phyloP scores from a whole-genome alignment of 73 alveolate species.

The Paraurostyla sp. region DNA sequence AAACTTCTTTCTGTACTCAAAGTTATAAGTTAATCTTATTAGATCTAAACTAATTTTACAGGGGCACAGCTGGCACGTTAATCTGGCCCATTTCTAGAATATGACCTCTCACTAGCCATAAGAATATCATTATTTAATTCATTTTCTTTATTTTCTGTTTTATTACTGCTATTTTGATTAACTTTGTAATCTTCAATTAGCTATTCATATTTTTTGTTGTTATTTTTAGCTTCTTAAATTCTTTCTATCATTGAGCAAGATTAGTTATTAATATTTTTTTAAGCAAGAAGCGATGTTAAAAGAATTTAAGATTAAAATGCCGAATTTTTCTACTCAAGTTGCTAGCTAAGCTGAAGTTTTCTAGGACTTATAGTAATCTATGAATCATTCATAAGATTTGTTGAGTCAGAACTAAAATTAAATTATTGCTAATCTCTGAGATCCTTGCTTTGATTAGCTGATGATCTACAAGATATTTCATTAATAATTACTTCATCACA shows the following conservation, averaged over 20 bases:
- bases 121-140: not conserved
- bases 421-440: too few relatives aligned
- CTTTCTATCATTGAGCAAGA: conserved; percentile 42
- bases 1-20: not conserved
- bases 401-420: too few relatives aligned
- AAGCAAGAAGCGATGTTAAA: too few relatives aligned
- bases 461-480: conserved; percentile 51
- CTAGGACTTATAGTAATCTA: conserved; percentile 3
- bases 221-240: conserved; percentile 27
- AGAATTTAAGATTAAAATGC: too few relatives aligned
- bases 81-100: too few relatives aligned
- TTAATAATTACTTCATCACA: conserved; percentile 12
- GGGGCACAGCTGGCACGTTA: too few relatives aligned
- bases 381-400: too few relatives aligned
- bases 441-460: conserved; percentile 42
- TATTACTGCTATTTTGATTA: too few relatives aligned
- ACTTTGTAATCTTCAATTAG: conserved; percentile 9
- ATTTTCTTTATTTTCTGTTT: not conserved
- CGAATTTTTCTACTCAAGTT: not conserved
- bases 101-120: too few relatives aligned
- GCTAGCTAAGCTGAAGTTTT: not conserved
- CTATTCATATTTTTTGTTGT: conserved; percentile 3
- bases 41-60: too few relatives aligned
- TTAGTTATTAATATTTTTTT: too few relatives aligned
- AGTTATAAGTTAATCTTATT: too few relatives aligned